A percentile compares a stretch with the other conserved stretches of the same genome.
These are phyloP conservation scores for Selaginella tamariscina DNA, from an alignment of 75 land plant genomes.

Conservation along the genomic window DNA sequence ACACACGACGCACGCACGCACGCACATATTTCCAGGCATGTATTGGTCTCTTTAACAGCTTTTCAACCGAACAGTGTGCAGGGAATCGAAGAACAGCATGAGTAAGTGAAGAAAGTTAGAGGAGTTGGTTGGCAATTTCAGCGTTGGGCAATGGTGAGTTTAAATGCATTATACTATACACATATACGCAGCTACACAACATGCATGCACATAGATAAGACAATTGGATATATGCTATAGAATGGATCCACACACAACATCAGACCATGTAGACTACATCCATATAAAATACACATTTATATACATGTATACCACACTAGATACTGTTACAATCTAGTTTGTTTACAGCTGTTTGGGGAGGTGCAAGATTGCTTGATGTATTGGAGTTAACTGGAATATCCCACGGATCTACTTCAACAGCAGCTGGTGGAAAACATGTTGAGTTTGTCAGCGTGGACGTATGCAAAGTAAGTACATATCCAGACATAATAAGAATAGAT, in stretches of 20 bases:
- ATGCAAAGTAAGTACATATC: slow-evolving; percentile 66
- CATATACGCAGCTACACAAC: not conserved
- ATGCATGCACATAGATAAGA: not conserved
- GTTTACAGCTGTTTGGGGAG: slow-evolving; percentile 90
- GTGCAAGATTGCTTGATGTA: slow-evolving; percentile 84
- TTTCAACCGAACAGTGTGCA: too few species aligned
- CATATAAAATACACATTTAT: not conserved
- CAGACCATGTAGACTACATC: not conserved
- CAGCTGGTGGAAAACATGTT: slow-evolving; percentile 79
- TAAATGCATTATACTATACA: not conserved
- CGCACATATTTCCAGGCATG: too few species aligned
- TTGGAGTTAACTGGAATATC: slow-evolving; percentile 64
- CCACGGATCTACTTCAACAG: slow-evolving; percentile 28
- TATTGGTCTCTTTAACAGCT: too few species aligned
- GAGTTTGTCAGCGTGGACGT: slow-evolving; percentile 80
- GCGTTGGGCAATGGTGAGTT: slow-evolving; percentile 87
- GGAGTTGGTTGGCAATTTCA: slow-evolving; percentile 92
- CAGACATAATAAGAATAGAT: not conserved
- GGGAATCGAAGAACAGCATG: slow-evolving; percentile 98
- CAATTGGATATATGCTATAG: not conserved
- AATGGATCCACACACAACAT: not conserved
- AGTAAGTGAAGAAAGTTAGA: slow-evolving; percentile 55
- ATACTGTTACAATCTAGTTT: too few species aligned
- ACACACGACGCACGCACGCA: too few species aligned
- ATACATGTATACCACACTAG: too few species aligned